phyloP scores from a whole-genome alignment of 441 rosid species.

The Francoa sonchifolia region DNA sequence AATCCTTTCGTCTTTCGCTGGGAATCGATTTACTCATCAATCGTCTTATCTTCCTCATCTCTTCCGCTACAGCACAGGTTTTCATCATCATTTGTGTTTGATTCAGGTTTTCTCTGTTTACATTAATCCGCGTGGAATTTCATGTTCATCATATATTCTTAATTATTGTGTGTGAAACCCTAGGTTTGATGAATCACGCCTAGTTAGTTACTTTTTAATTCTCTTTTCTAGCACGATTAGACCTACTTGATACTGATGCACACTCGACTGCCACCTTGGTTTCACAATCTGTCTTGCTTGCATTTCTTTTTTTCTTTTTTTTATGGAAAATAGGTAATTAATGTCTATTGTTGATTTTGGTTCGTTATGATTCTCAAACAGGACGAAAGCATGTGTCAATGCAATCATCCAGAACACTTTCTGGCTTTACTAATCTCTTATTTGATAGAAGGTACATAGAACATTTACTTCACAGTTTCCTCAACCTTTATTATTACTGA shows the following conservation, averaged over 20 bases:
- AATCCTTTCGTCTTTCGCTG: conserved; percentile 46
- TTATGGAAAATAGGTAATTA: neutral
- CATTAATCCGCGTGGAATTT: neutral
- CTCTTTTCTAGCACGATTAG: too few relatives aligned
- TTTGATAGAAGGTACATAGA: conserved; percentile 81
- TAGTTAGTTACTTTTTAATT: too few relatives aligned
- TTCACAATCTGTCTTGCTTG: neutral
- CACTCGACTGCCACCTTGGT: too few relatives aligned
- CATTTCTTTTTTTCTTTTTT: neutral
- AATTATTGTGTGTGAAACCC: too few relatives aligned
- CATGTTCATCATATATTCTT: neutral
- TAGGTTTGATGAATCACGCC: too few relatives aligned
- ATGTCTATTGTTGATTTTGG: neutral
- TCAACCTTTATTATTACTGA: too few relatives aligned
- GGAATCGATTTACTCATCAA: conserved; percentile 28
- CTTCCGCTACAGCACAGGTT: conserved; percentile 41
- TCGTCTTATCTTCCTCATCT: conserved; percentile 33
- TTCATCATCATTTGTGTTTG: too few relatives aligned
- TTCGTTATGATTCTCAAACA: conserved; percentile 10
- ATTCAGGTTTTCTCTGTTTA: neutral
- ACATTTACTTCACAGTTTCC: too few relatives aligned
- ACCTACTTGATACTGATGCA: too few relatives aligned
- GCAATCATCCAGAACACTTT: conserved; percentile 51
- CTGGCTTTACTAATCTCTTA: conserved; percentile 50
- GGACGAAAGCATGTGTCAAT: conserved; percentile 50